Base-by-base conservation (phyloP, 73 alveolate genomes). In the Durusdinium trenchii region DNA sequence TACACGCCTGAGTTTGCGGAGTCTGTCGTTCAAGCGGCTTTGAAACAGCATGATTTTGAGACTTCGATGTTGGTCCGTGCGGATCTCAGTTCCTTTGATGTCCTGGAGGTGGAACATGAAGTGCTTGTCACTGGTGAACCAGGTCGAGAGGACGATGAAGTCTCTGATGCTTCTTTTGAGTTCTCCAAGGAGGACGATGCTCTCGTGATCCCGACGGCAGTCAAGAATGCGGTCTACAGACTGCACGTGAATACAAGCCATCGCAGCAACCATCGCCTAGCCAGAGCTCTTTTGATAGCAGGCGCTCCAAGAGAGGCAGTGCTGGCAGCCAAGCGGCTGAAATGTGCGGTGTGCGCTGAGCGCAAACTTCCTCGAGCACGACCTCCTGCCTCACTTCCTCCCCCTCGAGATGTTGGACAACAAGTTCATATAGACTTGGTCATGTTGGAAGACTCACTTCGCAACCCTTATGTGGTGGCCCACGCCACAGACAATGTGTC, bases 241-340 rank as follows among this genome's bases (percentile, higher is more conserved):
- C 62, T 45, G 12, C 89, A 78, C 43, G 89, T 43, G 64, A 78
- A 78, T 62, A 78, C 64, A 16, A 62, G 89, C 38, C 89, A 78
- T 78, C 64, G 89, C 35, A 43, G 64, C 26, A 20, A 30, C 36
- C 61, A 9, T 2, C 35, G 89, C 26, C 43, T 78, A 6, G 89
- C 89, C 60, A 32, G 89, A 45, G 89, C 89, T 6, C 62, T 78
- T 3, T 4, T 45, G 60, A 30, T 78, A 43, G 9, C 45, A 12
- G 89, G 89, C 2, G 89, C 89, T 1, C 89, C 89, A 0, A 40
- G 35, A 5, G 64, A 43, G 6, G 89, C 89, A 16, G 64, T 78
- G 64, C 9, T 23, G 45, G 89, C 89, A 45, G 89, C 89, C 12
- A 42, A 45, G 38, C 61, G 16, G 38, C 40, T 78, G 43, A 32